A percentile compares a stretch with the other conserved stretches of the same genome.
These are phyloP conservation scores for Auriculariales sp. DNA, from an alignment of 768 basidiomycete species.

Conservation along the genomic window DNA sequence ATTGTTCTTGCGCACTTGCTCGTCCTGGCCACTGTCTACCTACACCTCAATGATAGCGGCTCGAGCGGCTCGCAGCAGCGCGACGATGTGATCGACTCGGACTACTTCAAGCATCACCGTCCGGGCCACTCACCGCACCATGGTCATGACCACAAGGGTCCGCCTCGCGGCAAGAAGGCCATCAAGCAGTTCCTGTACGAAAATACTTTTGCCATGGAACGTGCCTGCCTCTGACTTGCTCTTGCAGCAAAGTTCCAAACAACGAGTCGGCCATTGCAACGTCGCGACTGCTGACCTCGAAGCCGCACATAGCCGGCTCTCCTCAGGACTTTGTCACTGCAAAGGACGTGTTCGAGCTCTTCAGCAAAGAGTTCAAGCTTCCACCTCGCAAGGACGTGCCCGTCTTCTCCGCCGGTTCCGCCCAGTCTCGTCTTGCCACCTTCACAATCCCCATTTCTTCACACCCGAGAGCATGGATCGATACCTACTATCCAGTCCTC, in stretches of 20 bases:
- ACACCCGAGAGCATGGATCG: constrained; percentile 62
- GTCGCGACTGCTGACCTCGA: constrained; percentile 44
- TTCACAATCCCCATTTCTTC: constrained; percentile 29
- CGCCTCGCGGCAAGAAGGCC: neutral
- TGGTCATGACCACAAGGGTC: neutral
- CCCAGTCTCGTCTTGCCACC: constrained; percentile 52
- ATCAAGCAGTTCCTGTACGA: neutral
- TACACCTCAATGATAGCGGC: neutral
- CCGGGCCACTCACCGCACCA: too few species aligned
- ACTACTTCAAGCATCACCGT: neutral
- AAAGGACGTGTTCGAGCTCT: constrained; percentile 46
- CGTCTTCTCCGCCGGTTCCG: constrained; percentile 57
- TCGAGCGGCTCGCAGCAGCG: neutral
- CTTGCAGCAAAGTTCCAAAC: constrained; percentile 37
- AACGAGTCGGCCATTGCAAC: constrained; percentile 40
- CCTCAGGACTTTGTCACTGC: constrained; percentile 46
- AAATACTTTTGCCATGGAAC: neutral
- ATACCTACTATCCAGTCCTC: constrained; percentile 78
- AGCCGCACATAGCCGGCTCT: constrained; percentile 63
- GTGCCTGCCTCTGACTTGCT: neutral
- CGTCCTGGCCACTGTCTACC: neutral
- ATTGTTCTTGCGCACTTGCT: neutral
- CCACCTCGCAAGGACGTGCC: constrained; percentile 18
- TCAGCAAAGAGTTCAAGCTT: constrained; percentile 27
- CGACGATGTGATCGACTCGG: neutral